phyloP scores from a whole-genome alignment of 305 asterid genomes.

The Solanum hybrid region DNA sequence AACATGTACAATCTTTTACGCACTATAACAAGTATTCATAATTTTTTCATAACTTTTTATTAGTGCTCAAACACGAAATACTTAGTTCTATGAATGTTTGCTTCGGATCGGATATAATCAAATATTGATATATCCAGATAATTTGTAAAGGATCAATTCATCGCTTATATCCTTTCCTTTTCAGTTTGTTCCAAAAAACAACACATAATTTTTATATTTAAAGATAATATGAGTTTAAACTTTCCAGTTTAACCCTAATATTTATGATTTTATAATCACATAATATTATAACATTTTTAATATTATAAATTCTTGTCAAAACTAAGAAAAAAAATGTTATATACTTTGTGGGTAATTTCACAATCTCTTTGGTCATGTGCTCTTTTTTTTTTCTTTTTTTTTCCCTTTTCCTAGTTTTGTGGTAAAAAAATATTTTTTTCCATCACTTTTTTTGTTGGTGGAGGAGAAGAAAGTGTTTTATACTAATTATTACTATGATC shows the following conservation, averaged over 20 bases:
- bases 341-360: not conserved
- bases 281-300: not conserved
- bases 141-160: not conserved
- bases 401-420: not conserved
- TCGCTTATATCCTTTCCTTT: not conserved
- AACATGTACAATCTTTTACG: not conserved
- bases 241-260: not conserved
- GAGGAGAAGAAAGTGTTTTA: not conserved
- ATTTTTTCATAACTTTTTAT: not conserved
- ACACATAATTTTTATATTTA: not conserved
- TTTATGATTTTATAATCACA: not conserved
- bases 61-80: not conserved
- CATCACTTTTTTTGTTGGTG: not conserved
- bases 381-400: not conserved
- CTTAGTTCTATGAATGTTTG: not conserved
- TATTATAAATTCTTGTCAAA: not conserved
- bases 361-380: not conserved
- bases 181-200: not conserved
- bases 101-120: not conserved
- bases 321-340: too few species aligned
- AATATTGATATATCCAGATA: not conserved
- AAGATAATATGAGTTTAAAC: not conserved
- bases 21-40: not conserved
- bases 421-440: not conserved
- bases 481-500: not conserved